phyloP scores from a whole-genome alignment of 1,284 basidiomycete species.

The Cryptococcus sp. region DNA sequence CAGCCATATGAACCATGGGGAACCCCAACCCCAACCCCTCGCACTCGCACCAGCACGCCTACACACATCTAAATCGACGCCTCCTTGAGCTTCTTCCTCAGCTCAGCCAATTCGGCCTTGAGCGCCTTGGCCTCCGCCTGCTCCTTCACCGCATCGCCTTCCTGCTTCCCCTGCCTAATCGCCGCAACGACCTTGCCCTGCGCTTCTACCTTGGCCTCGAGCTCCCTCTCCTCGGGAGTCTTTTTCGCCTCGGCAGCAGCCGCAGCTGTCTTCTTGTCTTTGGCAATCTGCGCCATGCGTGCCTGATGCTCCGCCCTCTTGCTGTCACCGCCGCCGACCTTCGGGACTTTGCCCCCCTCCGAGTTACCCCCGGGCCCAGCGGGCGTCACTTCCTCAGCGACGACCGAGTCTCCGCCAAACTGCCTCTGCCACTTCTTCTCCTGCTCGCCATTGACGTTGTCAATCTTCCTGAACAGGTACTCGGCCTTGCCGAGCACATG shows the following conservation, averaged over 20 bases:
- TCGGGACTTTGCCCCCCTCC: conserved; percentile 40
- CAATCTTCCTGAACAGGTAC: conserved; percentile 91
- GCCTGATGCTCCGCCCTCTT: conserved; percentile 40
- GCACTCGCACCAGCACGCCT: not conserved
- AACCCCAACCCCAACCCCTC: not conserved
- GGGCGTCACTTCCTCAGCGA: conserved; percentile 30
- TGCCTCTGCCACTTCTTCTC: conserved; percentile 74
- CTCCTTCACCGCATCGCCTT: conserved; percentile 53
- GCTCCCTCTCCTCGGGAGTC: conserved; percentile 49
- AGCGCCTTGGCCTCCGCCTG: conserved; percentile 56
- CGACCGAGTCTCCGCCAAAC: conserved; percentile 65
- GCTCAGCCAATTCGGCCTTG: conserved; percentile 63
- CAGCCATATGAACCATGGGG: not conserved
- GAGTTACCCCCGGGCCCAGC: conserved; percentile 37
- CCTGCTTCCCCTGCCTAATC: conserved; percentile 63
- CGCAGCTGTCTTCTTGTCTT: conserved; percentile 35
- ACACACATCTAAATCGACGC: conserved; percentile 1
- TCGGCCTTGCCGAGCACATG: conserved; percentile 82
- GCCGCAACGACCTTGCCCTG: conserved; percentile 70
- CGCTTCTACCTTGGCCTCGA: conserved; percentile 62
- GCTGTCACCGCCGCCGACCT: conserved; percentile 34
- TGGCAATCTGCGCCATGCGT: conserved; percentile 22
- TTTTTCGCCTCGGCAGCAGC: conserved; percentile 40
- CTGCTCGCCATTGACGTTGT: conserved; percentile 67
- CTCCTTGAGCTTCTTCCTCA: conserved; percentile 47